Percentiles rank a stretch among this genome's conserved stretches.
Conservation (phyloP, 768 basidiomycete genomes). For the Auricularia sp. region DNA sequence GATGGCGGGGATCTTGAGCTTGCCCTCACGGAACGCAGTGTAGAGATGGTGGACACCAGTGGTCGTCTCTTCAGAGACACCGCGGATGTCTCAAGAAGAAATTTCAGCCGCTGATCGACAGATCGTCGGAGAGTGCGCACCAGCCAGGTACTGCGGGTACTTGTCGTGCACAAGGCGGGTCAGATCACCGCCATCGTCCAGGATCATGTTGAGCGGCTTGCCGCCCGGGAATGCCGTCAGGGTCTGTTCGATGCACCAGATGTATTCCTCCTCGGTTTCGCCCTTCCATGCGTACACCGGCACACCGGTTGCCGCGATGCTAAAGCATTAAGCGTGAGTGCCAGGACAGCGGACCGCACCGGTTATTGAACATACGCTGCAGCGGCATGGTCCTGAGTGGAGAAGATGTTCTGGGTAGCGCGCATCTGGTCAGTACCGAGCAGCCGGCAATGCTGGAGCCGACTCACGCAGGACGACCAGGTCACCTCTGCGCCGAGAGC, state of each 20-base stretch:
- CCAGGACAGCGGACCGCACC: neutral
- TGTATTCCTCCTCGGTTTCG: conserved; percentile 97
- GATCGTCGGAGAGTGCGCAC: conserved; percentile 27
- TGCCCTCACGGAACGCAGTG: conserved; percentile 94
- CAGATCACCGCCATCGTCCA: conserved; percentile 97
- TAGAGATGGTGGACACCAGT: conserved; percentile 99
- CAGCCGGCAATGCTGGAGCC: neutral
- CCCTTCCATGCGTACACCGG: conserved; percentile 99
- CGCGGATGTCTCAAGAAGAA: conserved; percentile 56
- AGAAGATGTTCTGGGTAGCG: conserved; percentile 82
- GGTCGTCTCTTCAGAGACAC: conserved; percentile 98
- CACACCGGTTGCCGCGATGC: conserved; percentile 95
- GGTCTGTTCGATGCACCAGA: conserved; percentile 97
- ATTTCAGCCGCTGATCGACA: neutral
- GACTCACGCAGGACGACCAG: conserved; percentile 92
- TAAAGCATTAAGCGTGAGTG: conserved; percentile 20
- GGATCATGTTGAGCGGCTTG: conserved; percentile 91
- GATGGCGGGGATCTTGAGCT: conserved; percentile 94
- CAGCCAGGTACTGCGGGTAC: conserved; percentile 78
- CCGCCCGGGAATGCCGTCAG: conserved; percentile 78
- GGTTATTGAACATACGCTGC: conserved; percentile 58
- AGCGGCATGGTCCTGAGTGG: conserved; percentile 98
- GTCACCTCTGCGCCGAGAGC: conserved; percentile 94
- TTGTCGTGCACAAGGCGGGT: conserved; percentile 94
- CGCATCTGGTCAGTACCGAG: conserved; percentile 9